Conservation (phyloP, 1,284 basidiomycete species). For the Sporisorium scitamineum region DNA sequence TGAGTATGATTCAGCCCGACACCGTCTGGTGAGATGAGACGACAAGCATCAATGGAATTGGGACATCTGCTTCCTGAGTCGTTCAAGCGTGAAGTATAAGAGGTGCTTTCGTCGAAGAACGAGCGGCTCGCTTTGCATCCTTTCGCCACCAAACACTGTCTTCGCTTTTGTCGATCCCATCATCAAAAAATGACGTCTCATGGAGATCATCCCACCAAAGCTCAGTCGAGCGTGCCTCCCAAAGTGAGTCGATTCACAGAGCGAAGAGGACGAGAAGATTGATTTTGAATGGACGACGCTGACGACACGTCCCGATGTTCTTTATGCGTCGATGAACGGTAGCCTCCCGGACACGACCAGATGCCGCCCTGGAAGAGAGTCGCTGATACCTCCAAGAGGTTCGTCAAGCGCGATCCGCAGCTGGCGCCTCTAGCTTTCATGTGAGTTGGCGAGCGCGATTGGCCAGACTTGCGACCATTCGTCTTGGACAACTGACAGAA, state of each 20-base stretch:
- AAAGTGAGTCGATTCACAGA: conserved; percentile 8
- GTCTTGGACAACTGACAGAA: background rate
- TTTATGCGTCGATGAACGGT: background rate
- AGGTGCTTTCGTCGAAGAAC: no score
- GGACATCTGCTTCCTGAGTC: background rate
- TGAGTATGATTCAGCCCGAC: background rate
- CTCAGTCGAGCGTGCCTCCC: conserved; percentile 29
- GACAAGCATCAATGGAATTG: background rate
- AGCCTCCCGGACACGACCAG: conserved; percentile 29
- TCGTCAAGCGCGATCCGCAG: conserved; percentile 39
- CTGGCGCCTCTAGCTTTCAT: conserved; percentile 29
- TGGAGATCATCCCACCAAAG: conserved; percentile 15
- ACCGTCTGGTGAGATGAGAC: background rate
- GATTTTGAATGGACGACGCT: background rate
- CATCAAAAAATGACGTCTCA: conserved; percentile 20
- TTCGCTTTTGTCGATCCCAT: background rate
- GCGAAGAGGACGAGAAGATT: background rate
- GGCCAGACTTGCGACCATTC: background rate
- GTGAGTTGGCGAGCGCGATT: conserved; percentile 14
- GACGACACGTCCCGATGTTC: background rate
- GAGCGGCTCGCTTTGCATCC: background rate
- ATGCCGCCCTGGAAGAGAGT: conserved; percentile 15
- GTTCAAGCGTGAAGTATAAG: background rate
- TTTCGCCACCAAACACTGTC: background rate
- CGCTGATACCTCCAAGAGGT: conserved; percentile 18